Percentiles rank a stretch among this genome's conserved stretches.
These are phyloP conservation scores for Neopestalotiopsis sp. DNA, from an alignment of 2,329 filamentous ascomycete species.

Conservation along the genomic window DNA sequence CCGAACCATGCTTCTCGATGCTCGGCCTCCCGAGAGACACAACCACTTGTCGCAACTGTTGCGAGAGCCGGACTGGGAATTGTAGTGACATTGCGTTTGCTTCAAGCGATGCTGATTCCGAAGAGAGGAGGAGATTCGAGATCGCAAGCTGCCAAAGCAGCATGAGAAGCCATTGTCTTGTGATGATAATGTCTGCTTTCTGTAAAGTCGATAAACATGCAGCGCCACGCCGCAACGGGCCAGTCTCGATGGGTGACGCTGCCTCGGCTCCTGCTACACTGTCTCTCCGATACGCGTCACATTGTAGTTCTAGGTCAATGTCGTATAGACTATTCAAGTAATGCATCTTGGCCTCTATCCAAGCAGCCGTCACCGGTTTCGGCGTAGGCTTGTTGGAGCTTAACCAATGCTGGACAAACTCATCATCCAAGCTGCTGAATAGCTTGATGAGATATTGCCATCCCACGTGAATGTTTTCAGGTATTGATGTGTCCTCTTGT, in stretches of 20 bases:
- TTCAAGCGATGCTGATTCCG: not conserved
- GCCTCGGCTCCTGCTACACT: not conserved
- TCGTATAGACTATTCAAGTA: constrained; percentile 5
- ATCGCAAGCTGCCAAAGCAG: constrained; percentile 12
- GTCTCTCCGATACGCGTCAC: not conserved
- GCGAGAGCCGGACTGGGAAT: not conserved
- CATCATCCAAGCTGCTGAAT: not conserved
- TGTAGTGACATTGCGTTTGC: constrained; percentile 11
- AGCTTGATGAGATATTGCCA: constrained; percentile 11
- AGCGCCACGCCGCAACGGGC: not conserved
- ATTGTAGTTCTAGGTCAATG: not conserved
- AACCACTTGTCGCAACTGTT: constrained; percentile 6
- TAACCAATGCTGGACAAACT: not conserved
- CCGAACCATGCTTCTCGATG: constrained; percentile 7
- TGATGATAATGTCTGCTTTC: constrained; percentile 13
- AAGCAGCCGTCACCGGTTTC: not conserved
- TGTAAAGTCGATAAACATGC: constrained; percentile 4
- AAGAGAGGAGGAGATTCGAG: not conserved
- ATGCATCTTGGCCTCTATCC: constrained; percentile 14
- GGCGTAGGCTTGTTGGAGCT: not conserved
- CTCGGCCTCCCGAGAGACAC: not conserved
- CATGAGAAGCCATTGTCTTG: constrained; percentile 14
- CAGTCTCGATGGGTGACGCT: not conserved
- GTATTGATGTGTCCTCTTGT: constrained; percentile 5
- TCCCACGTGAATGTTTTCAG: not conserved